Evolutionary conservation across 139 green algal genomes (phyloP).

Genomic region (Chlorella sp.): DNA sequence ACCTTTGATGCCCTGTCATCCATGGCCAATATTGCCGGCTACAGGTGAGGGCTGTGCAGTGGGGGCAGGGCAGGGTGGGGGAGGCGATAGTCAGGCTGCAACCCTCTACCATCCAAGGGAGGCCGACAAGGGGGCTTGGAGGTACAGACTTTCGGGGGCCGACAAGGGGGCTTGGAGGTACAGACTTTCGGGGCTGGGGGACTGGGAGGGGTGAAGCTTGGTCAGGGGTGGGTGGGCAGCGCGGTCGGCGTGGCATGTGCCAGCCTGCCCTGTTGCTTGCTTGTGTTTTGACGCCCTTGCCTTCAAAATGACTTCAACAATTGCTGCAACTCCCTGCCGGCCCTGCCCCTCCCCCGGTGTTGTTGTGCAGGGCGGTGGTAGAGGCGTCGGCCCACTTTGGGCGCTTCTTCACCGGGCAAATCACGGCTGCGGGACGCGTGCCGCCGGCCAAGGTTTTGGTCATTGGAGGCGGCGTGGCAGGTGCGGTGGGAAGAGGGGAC

Average conservation of each 20-base stretch:
- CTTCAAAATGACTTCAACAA: neutral
- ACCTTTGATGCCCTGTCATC: slow-evolving; percentile 85
- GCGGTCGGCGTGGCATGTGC: too few relatives aligned
- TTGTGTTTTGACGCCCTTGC: too few relatives aligned
- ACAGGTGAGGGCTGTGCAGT: slow-evolving; percentile 46
- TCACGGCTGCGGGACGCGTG: slow-evolving; percentile 87
- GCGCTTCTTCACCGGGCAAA: slow-evolving; percentile 89
- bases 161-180: neutral
- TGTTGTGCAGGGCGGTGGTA: slow-evolving; percentile 66
- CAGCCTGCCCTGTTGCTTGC: neutral
- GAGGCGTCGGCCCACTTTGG: slow-evolving; percentile 83
- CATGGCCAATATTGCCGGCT: slow-evolving; percentile 89
- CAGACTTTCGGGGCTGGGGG: neutral
- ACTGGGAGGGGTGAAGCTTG: too few relatives aligned
- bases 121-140: neutral
- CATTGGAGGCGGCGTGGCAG: slow-evolving; percentile 24
- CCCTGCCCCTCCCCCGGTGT: neutral
- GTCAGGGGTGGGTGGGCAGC: too few relatives aligned
- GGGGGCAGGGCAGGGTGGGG: neutral
- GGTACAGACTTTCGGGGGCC: too few relatives aligned
- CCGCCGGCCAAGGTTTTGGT: slow-evolving; percentile 68
- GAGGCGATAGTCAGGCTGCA: neutral
- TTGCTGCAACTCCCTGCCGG: neutral
- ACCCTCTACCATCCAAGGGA: too few relatives aligned
- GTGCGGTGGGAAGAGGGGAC: neutral